Base-by-base conservation (phyloP, 805 yeast genomes). In the Yarrowia osloensis region DNA sequence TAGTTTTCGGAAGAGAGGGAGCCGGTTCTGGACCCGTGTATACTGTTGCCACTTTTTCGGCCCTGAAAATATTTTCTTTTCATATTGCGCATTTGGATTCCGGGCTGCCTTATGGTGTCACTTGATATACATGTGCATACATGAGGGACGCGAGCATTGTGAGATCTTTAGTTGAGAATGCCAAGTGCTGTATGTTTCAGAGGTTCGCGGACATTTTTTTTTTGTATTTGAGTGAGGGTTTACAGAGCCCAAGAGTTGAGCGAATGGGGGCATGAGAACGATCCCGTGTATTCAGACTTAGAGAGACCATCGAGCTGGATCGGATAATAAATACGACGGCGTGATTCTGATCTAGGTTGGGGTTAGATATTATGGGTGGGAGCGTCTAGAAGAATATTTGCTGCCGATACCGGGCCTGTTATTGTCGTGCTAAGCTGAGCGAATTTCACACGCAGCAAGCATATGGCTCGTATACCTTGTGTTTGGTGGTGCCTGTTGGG, bases 71-170 rank as follows among this genome's bases (percentile, higher is more conserved):
- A 49, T n/a, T 26, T 29, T 26, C 33, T 28, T 24, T n/a, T 19
- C 35, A 19, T 13, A 13, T 21, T 22, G 40, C 40, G 21, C 28
- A 9, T n/a, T 33, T 31, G 37, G 24, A n/a, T 50, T 50, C 6
- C 39, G 26, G 39, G 26, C 55, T 31, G 55, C 54, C 54, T 50
- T 29, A 29, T 50, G 55, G 55, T 50, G 55, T 50, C 55, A 50
- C 55, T 50, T 50, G 37, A 5, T n/a, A 21, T 49, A 49, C 55
- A 49, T 50, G 57, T 6, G 57, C 19, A 49, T 49, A 49, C 35
- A 29, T 50, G 39, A 21, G 39, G 12, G 40, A 13, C 15, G 57
- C 40, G 13, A 33, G 28, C n/a, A n/a, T 9, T 5, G 1, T n/a
- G n/a, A 22, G 17, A 28, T n/a, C 13, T 19, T 4, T 19, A 19